Evolutionary conservation across 2,329 filamentous ascomycete species (phyloP), one percentile per base, ranked within the genome.

Genomic region (Chaetomiaceae sp.): DNA sequence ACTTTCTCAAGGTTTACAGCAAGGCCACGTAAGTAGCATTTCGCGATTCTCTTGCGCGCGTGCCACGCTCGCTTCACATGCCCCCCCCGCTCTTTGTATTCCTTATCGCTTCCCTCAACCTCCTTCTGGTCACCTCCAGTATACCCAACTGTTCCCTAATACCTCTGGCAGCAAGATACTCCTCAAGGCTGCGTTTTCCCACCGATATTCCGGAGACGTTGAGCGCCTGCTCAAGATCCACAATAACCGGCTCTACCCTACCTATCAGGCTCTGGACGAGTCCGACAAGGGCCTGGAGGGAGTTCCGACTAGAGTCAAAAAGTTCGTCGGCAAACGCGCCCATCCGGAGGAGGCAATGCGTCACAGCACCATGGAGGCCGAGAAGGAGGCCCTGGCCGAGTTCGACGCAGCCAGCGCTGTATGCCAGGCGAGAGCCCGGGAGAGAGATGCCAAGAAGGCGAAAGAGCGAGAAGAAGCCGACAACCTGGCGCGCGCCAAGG

Each of bases 401-500:
- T 62, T 71, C 19, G 53, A 58, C 17, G 65, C 63, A 12, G 68
- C 67, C 3, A 60, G 66, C 41, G 55, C 56, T 14, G 39, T 68
- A 17, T 55, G 54, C 26, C 44, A 51, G 5, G 58, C 56, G 12
- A 57, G 58, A 22, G 53, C 61, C 15, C 44, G 52, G 6, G 58
- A 55, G 14, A 58, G 58, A 17, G 53, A 60, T 15, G 50, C 49
- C 3, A 52, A 58, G 40, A 43, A 49, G 10, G 48, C 51, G 8
- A 54, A 61, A 24, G 61, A 67, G 34, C 47, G 49, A 4, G 60
- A 64, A 17, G 68, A 77, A 49, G 54, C 63, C 22, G 54, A 55
- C 1, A 76, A 78, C 42, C 51, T 70, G 11, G 54, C 57, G 8
- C 49, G 50, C n/a, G 72, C 75, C 18, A 66, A 66, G 48, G 65